Conservation (phyloP, 2,329 filamentous ascomycete genomes). For the Xylogone sp. region DNA sequence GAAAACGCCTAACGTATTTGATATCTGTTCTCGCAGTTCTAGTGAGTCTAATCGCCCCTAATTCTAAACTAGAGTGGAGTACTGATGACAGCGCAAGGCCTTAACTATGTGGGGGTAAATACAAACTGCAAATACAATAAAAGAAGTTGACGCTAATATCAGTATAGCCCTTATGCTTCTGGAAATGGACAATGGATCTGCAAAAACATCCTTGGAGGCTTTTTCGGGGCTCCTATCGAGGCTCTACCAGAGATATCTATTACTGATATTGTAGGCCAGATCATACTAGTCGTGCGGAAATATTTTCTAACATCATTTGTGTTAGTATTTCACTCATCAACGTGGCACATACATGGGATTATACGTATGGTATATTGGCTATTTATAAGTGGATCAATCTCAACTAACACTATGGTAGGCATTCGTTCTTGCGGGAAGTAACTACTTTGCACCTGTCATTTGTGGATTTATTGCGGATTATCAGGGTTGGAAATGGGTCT, state of each 20-base stretch:
- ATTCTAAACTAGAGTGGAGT: neutral
- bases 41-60: neutral
- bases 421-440: constrained; percentile 36
- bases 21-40: constrained; percentile 1
- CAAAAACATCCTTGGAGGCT: constrained; percentile 3
- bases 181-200: constrained; percentile 4
- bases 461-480: constrained; percentile 43
- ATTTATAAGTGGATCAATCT: neutral
- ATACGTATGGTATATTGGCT: constrained; percentile 24
- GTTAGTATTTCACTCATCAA: constrained; percentile 35
- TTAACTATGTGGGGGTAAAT: constrained; percentile 1
- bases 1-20: constrained; percentile 4
- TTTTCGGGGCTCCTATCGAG: constrained; percentile 3
- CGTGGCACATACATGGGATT: constrained; percentile 35
- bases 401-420: constrained; percentile 3
- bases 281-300: neutral
- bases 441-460: constrained; percentile 37
- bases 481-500: constrained; percentile 44
- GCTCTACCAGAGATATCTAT: constrained; percentile 5
- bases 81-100: neutral
- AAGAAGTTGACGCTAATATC: neutral
- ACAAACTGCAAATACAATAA: neutral
- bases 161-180: neutral
- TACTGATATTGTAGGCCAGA: constrained; percentile 1
- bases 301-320: neutral